A percentile compares a stretch with the other conserved stretches of the same genome.
These are phyloP conservation scores for Xylaria nigripes DNA, from an alignment of 495 filamentous ascomycete genomes.

Conservation along the genomic window DNA sequence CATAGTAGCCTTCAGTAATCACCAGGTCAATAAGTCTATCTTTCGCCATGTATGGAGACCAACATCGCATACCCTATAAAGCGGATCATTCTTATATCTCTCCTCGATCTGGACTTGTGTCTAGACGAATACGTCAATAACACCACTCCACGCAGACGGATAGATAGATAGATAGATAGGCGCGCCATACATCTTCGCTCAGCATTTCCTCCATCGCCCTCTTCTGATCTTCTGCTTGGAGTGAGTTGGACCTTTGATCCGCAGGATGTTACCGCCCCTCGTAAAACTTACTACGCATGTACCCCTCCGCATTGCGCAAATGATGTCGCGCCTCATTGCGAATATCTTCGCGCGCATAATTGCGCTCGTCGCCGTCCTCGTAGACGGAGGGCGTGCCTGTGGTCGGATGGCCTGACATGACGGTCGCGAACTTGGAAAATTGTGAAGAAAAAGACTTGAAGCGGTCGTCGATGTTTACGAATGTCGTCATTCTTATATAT, in stretches of 20 bases:
- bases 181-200: slow-evolving; percentile 14
- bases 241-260: neutral
- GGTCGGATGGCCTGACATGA: slow-evolving; percentile 4
- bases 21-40: neutral
- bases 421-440: neutral
- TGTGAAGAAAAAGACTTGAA: neutral
- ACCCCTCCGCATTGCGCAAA: slow-evolving; percentile 16
- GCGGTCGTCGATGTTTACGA: neutral
- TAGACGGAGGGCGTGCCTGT: slow-evolving; percentile 13
- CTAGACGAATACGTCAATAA: slow-evolving; percentile 7
- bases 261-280: neutral
- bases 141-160: no score
- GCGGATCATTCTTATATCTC: slow-evolving; percentile 21
- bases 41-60: accelerated
- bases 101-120: slow-evolving; percentile 15
- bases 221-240: slow-evolving; percentile 18
- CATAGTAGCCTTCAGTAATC: slow-evolving; percentile 46
- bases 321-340: slow-evolving; percentile 17
- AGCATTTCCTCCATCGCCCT: slow-evolving; percentile 21
- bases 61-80: slow-evolving; percentile 16
- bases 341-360: slow-evolving; percentile 14
- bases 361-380: slow-evolving; percentile 16
- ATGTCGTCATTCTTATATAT: neutral
- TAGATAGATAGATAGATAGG: no score
- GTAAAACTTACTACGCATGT: slow-evolving; percentile 15